Conservation (phyloP, 192 early-diverging fungal genomes). For the Kappamyces sp. region DNA sequence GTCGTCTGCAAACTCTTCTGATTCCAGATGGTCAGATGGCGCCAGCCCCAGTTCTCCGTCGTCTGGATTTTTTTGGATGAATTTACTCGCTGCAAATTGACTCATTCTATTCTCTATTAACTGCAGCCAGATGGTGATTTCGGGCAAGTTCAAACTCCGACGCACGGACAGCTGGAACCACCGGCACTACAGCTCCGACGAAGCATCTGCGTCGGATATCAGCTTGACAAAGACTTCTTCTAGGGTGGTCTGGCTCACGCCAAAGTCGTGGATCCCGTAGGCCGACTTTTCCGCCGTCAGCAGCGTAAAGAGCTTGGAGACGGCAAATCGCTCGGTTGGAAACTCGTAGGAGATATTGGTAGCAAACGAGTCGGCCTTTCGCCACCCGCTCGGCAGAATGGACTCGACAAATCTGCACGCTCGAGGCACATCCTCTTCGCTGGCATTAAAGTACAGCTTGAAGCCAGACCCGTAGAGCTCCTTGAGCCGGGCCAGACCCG, state of each 20-base stretch:
- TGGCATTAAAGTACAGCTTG: slow-evolving; percentile 22
- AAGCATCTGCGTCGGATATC: too few species aligned
- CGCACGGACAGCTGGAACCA: too few species aligned
- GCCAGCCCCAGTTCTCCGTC: too few species aligned
- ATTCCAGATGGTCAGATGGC: too few species aligned
- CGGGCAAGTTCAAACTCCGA: too few species aligned
- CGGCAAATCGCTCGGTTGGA: slow-evolving; percentile 7
- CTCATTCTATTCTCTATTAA: too few species aligned
- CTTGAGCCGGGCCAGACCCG: slow-evolving; percentile 56
- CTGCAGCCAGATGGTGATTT: too few species aligned
- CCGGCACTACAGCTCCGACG: too few species aligned
- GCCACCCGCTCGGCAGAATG: slow-evolving; percentile 18
- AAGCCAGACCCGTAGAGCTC: slow-evolving; percentile 14
- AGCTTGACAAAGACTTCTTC: slow-evolving; percentile 61
- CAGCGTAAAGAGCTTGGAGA: slow-evolving; percentile 33
- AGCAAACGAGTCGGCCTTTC: slow-evolving; percentile 14
- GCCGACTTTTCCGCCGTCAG: slow-evolving; percentile 29
- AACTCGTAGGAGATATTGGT: slow-evolving; percentile 16
- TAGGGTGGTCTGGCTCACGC: slow-evolving; percentile 52
- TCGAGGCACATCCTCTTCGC: not conserved
- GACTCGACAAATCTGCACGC: not conserved
- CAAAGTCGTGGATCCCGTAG: slow-evolving; percentile 43
- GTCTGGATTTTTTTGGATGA: too few species aligned
- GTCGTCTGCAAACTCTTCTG: too few species aligned
- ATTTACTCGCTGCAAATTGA: too few species aligned